Base-by-base conservation (phyloP, 768 basidiomycete genomes). In the Boletus tomentosulus region DNA sequence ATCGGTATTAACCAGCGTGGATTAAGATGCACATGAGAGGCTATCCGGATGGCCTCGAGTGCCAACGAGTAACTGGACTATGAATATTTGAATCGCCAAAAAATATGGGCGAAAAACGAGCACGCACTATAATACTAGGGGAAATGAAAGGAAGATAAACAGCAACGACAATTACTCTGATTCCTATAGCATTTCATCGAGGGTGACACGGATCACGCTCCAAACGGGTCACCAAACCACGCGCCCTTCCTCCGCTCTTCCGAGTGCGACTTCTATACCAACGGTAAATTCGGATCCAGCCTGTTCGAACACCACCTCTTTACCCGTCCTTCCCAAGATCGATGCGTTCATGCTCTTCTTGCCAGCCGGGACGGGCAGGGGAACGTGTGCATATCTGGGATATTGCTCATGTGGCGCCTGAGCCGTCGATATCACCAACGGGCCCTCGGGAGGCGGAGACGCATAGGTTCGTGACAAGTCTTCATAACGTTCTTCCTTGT, bases 191-290 rank as follows among this genome's bases (percentile, higher is more conserved):
- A 45, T 46, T 53, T 48, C 33, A 12, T 13, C 33, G 33, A 34
- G 33, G 10, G 13, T 13, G 33, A 13, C 33, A 34, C 33, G 13
- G 33, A 11, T 33, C 31, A 33, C 31, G 12, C 33, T 34, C 33
- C 12, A 34, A 34, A 34, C 13, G 33, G 33, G 13, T 67, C 51
- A 69, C 67, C 69, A 69, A 22, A 70, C 55, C 1, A 67, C 61
- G 2, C 66, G 59, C 6, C 70, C 68, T 42, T 71, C 70, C 35
- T 70, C 68, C 25, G 68, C 70, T 46, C 66, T 59, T 54, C 68
- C 67, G 19, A 70, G 57, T 24, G 68, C 64, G 11, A 70, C 64
- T 41, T 70, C 70, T 28, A 71, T 53, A 15, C 68, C 70, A 28
- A 66, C 57, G 1, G 60, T 61, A 27, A 60, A 70, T 44, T 63